Percentiles rank a stretch among this genome's conserved stretches.
These are phyloP conservation scores for Rhizophlyctis rosea DNA, from an alignment of 192 early-diverging fungal genomes.

Conservation along the genomic window DNA sequence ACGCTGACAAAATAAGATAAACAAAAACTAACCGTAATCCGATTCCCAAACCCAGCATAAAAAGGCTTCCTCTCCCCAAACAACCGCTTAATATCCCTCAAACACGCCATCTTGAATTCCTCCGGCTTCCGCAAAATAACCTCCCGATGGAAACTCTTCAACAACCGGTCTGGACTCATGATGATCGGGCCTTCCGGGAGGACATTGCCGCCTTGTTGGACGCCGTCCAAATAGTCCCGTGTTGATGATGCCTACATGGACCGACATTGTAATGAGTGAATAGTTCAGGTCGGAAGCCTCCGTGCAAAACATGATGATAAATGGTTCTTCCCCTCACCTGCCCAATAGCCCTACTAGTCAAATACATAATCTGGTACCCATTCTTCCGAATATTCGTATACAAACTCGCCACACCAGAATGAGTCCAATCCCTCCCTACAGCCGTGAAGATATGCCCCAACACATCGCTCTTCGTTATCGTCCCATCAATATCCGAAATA, in stretches of 20 bases:
- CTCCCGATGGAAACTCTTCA: conserved; percentile 90
- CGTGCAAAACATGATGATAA: background rate
- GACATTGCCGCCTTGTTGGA: conserved; percentile 83
- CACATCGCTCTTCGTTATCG: conserved; percentile 92
- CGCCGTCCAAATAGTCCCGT: conserved; percentile 84
- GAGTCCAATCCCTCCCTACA: conserved; percentile 98
- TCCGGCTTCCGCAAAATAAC: conserved; percentile 93
- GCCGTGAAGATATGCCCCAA: conserved; percentile 95
- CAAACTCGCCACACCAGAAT: conserved; percentile 91
- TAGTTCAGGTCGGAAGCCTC: too few relatives aligned
- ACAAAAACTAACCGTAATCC: conserved; percentile 65
- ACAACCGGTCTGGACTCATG: conserved; percentile 91
- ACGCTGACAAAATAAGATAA: background rate
- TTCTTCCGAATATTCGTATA: conserved; percentile 93
- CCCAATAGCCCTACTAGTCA: conserved; percentile 94
- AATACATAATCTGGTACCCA: conserved; percentile 91
- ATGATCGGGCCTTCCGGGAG: conserved; percentile 93
- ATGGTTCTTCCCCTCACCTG: conserved; percentile 47
- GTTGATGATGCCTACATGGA: conserved; percentile 68
- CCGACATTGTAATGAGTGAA: conserved; percentile 4
- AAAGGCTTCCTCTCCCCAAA: conserved; percentile 84
- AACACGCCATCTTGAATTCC: conserved; percentile 95
- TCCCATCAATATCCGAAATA: conserved; percentile 98
- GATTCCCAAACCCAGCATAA: conserved; percentile 95
- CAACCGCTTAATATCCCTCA: conserved; percentile 84